These are phyloP conservation scores for Haplosporangium sp. DNA, from an alignment of 371 early-diverging fungal genomes.

Conservation along the genomic window DNA sequence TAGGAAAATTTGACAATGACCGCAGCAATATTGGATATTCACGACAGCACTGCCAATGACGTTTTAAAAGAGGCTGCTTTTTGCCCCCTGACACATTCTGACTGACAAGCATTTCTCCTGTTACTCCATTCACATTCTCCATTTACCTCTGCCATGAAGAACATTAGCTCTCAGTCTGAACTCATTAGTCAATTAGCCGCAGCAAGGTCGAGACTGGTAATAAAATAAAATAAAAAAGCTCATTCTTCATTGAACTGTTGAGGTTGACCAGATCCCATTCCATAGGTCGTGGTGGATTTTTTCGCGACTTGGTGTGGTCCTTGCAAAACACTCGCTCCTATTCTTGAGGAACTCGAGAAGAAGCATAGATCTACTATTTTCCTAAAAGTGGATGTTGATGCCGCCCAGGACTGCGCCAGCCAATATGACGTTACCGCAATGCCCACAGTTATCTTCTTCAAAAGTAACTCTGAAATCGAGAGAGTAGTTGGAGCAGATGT, in stretches of 20 bases:
- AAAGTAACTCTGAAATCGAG: conserved; percentile 42
- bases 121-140: not conserved
- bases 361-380: conserved; percentile 49
- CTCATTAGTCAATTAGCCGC: conserved; percentile 26
- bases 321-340: conserved; percentile 51
- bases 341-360: conserved; percentile 48
- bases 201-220: conserved; percentile 39
- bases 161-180: conserved; percentile 20
- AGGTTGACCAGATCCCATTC: not conserved
- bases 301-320: conserved; percentile 58
- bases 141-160: conserved; percentile 28
- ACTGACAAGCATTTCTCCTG: not conserved
- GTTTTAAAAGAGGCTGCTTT: not conserved
- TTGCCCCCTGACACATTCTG: conserved; percentile 2
- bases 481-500: conserved; percentile 51
- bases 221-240: not conserved
- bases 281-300: conserved; percentile 57
- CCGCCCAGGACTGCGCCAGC: conserved; percentile 42
- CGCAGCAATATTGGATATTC: no score
- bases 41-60: not conserved
- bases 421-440: conserved; percentile 42
- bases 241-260: not conserved
- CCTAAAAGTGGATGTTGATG: conserved; percentile 58
- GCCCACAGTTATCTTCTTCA: conserved; percentile 56
- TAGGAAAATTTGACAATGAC: no score